phyloP scores from a whole-genome alignment of 2,329 filamentous ascomycete genomes.

The Claviceps lovelessii region DNA sequence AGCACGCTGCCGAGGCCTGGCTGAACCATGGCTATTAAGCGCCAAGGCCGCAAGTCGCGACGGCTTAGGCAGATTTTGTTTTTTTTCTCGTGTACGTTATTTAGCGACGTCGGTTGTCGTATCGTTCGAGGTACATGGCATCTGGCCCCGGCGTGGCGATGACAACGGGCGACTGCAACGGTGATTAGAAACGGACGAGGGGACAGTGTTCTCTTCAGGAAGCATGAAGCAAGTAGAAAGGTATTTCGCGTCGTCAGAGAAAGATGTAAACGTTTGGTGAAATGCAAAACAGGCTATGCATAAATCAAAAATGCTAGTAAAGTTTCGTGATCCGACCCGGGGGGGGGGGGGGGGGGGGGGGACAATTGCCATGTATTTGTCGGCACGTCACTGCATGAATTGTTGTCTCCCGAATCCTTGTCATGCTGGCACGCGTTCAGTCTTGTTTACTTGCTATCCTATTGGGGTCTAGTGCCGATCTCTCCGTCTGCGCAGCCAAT shows the following conservation, averaged over 20 bases:
- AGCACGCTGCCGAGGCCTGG: conserved; percentile 49
- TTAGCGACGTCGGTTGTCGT: neutral
- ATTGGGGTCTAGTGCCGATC: conserved; percentile 19
- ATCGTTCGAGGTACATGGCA: neutral
- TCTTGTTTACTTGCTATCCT: conserved; percentile 30
- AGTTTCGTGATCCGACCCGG: neutral
- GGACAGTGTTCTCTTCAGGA: neutral
- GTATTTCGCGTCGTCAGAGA: neutral
- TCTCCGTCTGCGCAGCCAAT: neutral
- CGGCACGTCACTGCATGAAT: neutral
- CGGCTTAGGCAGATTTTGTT: neutral
- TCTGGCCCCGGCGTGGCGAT: neutral
- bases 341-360: too few relatives aligned
- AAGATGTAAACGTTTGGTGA: conserved; percentile 1
- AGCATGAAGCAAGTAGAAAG: neutral
- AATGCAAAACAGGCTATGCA: conserved; percentile 8
- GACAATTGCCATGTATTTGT: neutral
- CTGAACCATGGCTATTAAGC: conserved; percentile 39
- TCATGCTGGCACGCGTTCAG: conserved; percentile 11
- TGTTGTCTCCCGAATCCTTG: too few relatives aligned
- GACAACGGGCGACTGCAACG: neutral
- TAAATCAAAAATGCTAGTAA: neutral
- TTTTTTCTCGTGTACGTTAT: neutral
- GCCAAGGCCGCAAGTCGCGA: neutral
- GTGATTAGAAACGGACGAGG: neutral